Evolutionary conservation across 768 basidiomycete species (phyloP), one percentile per base, ranked within the genome.

Genomic region (Cubamyces lactineus): DNA sequence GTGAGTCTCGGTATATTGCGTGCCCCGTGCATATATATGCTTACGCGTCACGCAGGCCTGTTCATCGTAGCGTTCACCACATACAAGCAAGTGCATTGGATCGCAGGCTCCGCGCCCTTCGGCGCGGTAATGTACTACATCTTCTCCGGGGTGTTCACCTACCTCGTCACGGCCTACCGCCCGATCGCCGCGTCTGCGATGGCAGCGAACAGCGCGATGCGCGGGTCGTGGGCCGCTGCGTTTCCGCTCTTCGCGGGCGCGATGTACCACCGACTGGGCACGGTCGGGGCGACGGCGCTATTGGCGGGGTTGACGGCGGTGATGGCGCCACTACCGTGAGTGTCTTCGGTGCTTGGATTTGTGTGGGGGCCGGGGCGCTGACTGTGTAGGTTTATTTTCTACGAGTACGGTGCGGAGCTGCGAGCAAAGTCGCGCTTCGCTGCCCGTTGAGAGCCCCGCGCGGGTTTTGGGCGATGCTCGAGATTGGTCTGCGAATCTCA

Each of bases 211-310:
- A 73, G 74, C 1, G 82, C 82, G 50, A 61, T 82, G 61, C 72
- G 86, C 1, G 77, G 73, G 13, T 66, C 73, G 0, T 83, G 85
- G 60, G 83, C 82, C 0, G 79, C 77, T 1, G 79, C 73, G 2
- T 85, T 85, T 67, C 84, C 85, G 1, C 70, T 85, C 19, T 84
- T 83, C 54, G 82, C 83, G 1, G 74, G 74, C 2, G 76, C 79
- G 30, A 81, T 85, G 83, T 86, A 82, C 62, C 61, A 71, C 15
- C 66, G 73, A 4, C 70, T 92, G 4, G 88, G 89, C 0, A 85
- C 86, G 0, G 87, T 88, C 0, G 90, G 89, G 0, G 89, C 87
- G 1, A 87, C 86, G 0, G 88, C 86, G 15, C 77, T 91, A 17
- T 68, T 91, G n/a, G 89, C 85, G 0, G 88, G 89, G 0, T 69